A percentile compares a stretch with the other conserved stretches of the same genome.
Conservation (phyloP, 2,329 filamentous ascomycete species). For the Fusarium algeriense region DNA sequence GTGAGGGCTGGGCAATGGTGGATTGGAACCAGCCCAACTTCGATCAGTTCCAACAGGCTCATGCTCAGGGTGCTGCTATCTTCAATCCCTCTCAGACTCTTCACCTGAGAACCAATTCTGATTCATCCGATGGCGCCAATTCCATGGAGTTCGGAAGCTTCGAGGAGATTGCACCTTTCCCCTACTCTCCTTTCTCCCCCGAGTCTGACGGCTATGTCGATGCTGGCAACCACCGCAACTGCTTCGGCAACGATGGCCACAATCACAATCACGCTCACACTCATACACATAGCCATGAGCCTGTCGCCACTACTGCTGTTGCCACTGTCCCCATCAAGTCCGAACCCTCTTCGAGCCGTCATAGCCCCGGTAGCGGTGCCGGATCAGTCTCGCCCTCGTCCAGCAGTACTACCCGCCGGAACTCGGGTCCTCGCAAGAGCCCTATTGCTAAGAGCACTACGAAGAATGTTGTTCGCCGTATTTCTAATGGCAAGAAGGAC, state of each 20-base stretch:
- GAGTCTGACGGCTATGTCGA: constrained; percentile 81
- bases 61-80: constrained; percentile 73
- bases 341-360: constrained; percentile 63
- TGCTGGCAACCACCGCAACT: constrained; percentile 69
- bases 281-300: constrained; percentile 56
- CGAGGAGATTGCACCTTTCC: constrained; percentile 79
- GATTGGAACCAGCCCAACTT: constrained; percentile 77
- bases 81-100: constrained; percentile 94
- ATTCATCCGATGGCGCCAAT: constrained; percentile 80
- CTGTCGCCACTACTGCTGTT: constrained; percentile 74
- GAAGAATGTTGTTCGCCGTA: constrained; percentile 87
- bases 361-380: constrained; percentile 71
- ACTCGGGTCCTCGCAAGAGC: constrained; percentile 78
- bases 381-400: constrained; percentile 72
- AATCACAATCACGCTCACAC: constrained; percentile 56
- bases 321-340: constrained; percentile 78
- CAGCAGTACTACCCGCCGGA: constrained; percentile 72
- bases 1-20: constrained; percentile 88
- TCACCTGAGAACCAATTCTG: constrained; percentile 87
- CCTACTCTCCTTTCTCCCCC: constrained; percentile 85
- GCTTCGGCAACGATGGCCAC: constrained; percentile 68
- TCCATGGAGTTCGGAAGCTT: constrained; percentile 80
- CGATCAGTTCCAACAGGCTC: constrained; percentile 69
- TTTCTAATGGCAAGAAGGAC: constrained; percentile 82
- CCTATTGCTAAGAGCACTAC: constrained; percentile 79